phyloP scores from a whole-genome alignment of 164 flowering plant species.

The Stephania cephalantha region DNA sequence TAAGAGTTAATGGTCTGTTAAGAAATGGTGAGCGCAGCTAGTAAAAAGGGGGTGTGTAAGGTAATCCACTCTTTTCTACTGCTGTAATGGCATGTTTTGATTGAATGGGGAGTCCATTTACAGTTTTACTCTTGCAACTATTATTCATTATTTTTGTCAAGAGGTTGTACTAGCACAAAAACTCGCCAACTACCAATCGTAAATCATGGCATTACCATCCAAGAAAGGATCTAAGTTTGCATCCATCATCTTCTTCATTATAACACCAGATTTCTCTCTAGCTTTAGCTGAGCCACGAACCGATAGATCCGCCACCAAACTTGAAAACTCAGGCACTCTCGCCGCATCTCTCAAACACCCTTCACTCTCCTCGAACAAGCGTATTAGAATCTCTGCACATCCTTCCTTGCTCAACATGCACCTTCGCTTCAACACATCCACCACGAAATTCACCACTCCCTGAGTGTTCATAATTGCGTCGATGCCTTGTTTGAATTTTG shows the following conservation, averaged over 20 bases:
- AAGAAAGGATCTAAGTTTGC: constrained; percentile 23
- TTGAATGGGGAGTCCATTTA: no score
- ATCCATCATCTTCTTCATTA: constrained; percentile 55
- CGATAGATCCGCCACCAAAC: constrained; percentile 55
- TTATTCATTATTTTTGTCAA: no score
- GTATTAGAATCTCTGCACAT: constrained; percentile 46
- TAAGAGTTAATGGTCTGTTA: no score
- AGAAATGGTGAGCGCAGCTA: no score
- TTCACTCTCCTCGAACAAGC: constrained; percentile 56
- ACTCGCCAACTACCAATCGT: constrained; percentile 12
- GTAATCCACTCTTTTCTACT: no score
- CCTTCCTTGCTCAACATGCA: constrained; percentile 74
- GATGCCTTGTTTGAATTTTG: constrained; percentile 55
- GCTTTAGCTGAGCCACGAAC: constrained; percentile 53
- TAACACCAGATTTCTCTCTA: constrained; percentile 42
- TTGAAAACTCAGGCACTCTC: constrained; percentile 39
- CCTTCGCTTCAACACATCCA: constrained; percentile 47
- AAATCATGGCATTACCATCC: constrained; percentile 22
- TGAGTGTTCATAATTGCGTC: constrained; percentile 32
- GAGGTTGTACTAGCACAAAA: no score
- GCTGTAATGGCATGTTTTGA: no score
- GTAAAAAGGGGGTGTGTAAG: no score
- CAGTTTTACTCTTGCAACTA: no score
- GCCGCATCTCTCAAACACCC: constrained; percentile 42
- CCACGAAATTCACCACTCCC: constrained; percentile 34